A percentile compares a stretch with the other conserved stretches of the same genome.
Evolutionary conservation across 805 yeast species (phyloP).

Genomic region (Suhomyces prunicola): DNA sequence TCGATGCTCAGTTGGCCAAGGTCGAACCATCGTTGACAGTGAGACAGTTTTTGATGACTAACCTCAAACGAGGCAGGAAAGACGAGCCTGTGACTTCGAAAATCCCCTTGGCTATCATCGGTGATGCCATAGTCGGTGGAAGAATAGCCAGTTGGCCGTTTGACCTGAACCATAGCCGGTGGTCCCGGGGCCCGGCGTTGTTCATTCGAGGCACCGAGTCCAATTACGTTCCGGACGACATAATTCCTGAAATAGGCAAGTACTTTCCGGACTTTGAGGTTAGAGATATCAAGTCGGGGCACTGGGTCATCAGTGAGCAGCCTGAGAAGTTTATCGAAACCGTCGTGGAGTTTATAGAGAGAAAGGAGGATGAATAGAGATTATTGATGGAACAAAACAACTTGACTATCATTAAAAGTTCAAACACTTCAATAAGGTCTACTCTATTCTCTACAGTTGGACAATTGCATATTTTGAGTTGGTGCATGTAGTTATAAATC

Average conservation of each 20-base stretch:
- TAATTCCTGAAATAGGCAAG: slow-evolving; percentile 63
- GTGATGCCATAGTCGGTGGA: slow-evolving; percentile 61
- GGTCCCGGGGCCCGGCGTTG: slow-evolving; percentile 63
- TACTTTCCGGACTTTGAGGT: slow-evolving; percentile 78
- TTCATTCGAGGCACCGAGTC: slow-evolving; percentile 80
- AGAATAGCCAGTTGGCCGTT: slow-evolving; percentile 76
- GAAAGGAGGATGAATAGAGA: slow-evolving; percentile 32
- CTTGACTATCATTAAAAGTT: no score
- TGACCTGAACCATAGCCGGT: slow-evolving; percentile 50
- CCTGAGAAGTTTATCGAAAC: slow-evolving; percentile 69
- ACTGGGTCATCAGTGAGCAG: slow-evolving; percentile 88
- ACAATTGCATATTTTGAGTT: no score
- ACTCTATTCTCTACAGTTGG: no score
- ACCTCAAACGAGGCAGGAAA: slow-evolving; percentile 47
- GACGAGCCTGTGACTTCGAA: slow-evolving; percentile 46
- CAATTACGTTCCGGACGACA: slow-evolving; percentile 78
- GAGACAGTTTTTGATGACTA: slow-evolving; percentile 76
- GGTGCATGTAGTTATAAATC: slow-evolving; percentile 11
- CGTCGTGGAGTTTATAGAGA: slow-evolving; percentile 61
- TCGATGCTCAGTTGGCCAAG: slow-evolving; percentile 57
- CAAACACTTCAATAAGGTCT: no score
- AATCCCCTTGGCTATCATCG: slow-evolving; percentile 71
- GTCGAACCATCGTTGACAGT: slow-evolving; percentile 61
- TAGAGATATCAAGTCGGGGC: slow-evolving; percentile 79
- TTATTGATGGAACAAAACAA: background rate